Conservation (phyloP, 148 eudicot genomes). For the Selenicereus undatus region DNA sequence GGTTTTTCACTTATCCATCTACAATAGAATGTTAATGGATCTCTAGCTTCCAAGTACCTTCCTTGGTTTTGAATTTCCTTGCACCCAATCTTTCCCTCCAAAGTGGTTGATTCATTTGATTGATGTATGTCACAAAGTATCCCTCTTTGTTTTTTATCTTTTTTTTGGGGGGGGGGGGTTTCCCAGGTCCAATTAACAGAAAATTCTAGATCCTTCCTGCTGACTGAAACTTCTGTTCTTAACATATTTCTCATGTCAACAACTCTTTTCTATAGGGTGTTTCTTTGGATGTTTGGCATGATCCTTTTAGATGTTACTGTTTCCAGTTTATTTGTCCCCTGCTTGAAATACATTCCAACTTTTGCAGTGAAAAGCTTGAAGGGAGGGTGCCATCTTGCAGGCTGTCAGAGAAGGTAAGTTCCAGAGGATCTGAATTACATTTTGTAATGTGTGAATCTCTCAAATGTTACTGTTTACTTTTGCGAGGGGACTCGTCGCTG, state of each 20-base stretch:
- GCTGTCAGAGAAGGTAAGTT: slow-evolving; percentile 43
- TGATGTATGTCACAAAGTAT: too few species aligned
- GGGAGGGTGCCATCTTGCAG: slow-evolving; percentile 67
- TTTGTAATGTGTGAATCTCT: neutral
- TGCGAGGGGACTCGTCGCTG: neutral
- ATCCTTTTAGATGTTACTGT: too few species aligned
- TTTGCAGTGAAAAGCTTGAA: slow-evolving; percentile 45
- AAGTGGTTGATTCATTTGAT: too few species aligned
- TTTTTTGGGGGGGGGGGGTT: too few species aligned
- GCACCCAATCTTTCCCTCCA: too few species aligned
- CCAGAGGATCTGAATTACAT: slow-evolving; percentile 5
- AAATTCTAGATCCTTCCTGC: too few species aligned
- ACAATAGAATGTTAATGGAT: neutral
- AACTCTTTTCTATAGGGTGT: too few species aligned
- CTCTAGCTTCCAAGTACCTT: neutral
- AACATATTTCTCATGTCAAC: too few species aligned
- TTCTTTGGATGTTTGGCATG: too few species aligned
- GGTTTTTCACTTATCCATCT: neutral
- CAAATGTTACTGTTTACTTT: neutral
- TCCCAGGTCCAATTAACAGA: too few species aligned
- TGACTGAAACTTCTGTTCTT: too few species aligned
- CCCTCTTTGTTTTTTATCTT: too few species aligned
- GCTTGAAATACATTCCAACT: neutral
- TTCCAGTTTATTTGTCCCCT: neutral
- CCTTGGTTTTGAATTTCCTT: neutral